Evolutionary conservation across 257 asterid genomes (phyloP).

Genomic region (Echites panduratus): DNA sequence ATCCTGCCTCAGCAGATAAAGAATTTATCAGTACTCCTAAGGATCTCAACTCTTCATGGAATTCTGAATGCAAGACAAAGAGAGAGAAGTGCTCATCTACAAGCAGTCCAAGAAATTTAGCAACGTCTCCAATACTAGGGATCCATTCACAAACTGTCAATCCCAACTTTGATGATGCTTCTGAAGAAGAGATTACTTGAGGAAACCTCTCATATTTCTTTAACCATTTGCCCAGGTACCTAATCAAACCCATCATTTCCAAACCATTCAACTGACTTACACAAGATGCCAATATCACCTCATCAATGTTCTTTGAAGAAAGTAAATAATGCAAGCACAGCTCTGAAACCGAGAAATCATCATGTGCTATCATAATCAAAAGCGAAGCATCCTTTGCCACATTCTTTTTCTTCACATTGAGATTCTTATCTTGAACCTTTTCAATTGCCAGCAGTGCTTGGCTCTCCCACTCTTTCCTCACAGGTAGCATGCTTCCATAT

Average conservation of each 20-base stretch:
- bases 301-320: conserved; percentile 59
- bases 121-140: conserved; percentile 55
- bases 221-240: conserved; percentile 73
- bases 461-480: conserved; percentile 81
- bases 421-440: conserved; percentile 35
- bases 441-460: conserved; percentile 64
- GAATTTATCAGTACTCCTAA: conserved; percentile 48
- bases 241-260: conserved; percentile 64
- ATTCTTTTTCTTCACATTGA: conserved; percentile 28
- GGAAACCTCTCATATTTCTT: conserved; percentile 83
- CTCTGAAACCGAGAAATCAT: conserved; percentile 64
- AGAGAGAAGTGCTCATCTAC: conserved; percentile 86
- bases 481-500: conserved; percentile 31
- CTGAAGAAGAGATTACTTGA: conserved; percentile 56
- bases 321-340: conserved; percentile 79
- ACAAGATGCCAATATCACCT: conserved; percentile 73
- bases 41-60: conserved; percentile 54
- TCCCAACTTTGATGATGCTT: conserved; percentile 56
- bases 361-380: conserved; percentile 73
- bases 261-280: conserved; percentile 63
- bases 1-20: conserved; percentile 66
- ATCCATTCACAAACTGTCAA: conserved; percentile 76
- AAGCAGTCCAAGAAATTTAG: conserved; percentile 57
- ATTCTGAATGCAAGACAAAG: conserved; percentile 61
- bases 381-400: conserved; percentile 57